phyloP scores from a whole-genome alignment of 2,329 filamentous ascomycete species.

The Cordyceps tenuipes region DNA sequence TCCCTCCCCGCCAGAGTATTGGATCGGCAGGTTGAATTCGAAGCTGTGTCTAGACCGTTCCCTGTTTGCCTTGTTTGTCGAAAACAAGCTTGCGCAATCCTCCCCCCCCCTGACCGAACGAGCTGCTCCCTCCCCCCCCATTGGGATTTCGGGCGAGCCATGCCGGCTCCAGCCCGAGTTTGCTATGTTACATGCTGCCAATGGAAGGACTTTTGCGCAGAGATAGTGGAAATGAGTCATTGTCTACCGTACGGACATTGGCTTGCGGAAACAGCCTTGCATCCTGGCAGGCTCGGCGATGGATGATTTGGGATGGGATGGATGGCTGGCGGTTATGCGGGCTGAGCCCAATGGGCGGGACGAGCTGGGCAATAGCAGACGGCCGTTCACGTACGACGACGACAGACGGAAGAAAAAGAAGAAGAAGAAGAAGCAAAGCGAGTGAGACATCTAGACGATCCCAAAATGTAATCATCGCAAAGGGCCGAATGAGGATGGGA shows the following conservation, averaged over 20 bases:
- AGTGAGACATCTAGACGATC: no score
- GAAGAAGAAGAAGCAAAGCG: no score
- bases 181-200: neutral
- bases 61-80: neutral
- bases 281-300: neutral
- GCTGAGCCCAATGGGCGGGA: no score
- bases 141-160: neutral
- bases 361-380: no score
- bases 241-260: neutral
- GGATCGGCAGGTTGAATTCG: neutral
- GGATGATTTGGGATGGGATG: no score
- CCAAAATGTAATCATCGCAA: no score
- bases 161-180: neutral
- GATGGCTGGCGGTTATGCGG: no score
- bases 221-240: neutral
- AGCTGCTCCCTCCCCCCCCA: no score
- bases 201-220: neutral
- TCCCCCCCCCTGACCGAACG: no score
- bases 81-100: neutral
- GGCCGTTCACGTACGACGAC: no score
- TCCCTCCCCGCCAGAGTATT: neutral
- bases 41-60: neutral
- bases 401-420: no score
- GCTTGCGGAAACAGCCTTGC: neutral
- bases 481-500: neutral